Evolutionary conservation across 768 basidiomycete species (phyloP).

Genomic region (Gautieria morchelliformis): DNA sequence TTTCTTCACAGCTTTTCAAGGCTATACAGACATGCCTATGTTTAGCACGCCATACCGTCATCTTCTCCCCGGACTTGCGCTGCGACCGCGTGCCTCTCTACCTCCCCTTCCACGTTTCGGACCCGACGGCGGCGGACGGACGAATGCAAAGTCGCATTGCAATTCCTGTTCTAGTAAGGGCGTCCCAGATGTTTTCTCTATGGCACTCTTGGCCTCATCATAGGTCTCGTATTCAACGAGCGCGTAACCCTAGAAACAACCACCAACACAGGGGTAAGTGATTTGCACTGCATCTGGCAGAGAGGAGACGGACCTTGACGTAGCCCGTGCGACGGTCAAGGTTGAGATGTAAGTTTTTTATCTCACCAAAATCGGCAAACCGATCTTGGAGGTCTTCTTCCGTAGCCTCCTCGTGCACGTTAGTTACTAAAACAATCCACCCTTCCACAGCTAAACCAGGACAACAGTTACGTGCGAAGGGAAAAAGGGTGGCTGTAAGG

Average conservation of each 20-base stretch:
- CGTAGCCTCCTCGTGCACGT: slow-evolving; percentile 95
- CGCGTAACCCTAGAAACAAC: slow-evolving; percentile 73
- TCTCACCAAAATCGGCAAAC: slow-evolving; percentile 93
- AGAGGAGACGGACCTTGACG: slow-evolving; percentile 65
- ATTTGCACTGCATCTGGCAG: background rate
- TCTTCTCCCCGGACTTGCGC: slow-evolving; percentile 70
- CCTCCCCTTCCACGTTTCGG: slow-evolving; percentile 66
- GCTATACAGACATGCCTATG: background rate
- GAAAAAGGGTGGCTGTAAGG: slow-evolving; percentile 12
- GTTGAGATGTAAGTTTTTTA: slow-evolving; percentile 96
- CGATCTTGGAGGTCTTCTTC: slow-evolving; percentile 96
- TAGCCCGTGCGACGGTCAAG: slow-evolving; percentile 96
- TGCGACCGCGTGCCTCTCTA: slow-evolving; percentile 55
- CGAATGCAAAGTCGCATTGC: slow-evolving; percentile 89
- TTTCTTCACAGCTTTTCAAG: background rate
- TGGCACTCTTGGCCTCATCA: slow-evolving; percentile 88
- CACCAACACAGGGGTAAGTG: slow-evolving; percentile 2
- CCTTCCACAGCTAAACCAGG: slow-evolving; percentile 79
- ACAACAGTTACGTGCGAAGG: background rate
- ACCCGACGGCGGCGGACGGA: slow-evolving; percentile 72
- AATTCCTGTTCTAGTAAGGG: slow-evolving; percentile 77
- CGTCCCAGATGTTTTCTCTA: slow-evolving; percentile 80
- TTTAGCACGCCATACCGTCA: slow-evolving; percentile 21
- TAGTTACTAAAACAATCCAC: slow-evolving; percentile 96
- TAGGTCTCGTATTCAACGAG: slow-evolving; percentile 96